A percentile compares a stretch with the other conserved stretches of the same genome.
These are phyloP conservation scores for Candida xiaguanensis DNA, from an alignment of 805 yeast genomes.

Conservation along the genomic window DNA sequence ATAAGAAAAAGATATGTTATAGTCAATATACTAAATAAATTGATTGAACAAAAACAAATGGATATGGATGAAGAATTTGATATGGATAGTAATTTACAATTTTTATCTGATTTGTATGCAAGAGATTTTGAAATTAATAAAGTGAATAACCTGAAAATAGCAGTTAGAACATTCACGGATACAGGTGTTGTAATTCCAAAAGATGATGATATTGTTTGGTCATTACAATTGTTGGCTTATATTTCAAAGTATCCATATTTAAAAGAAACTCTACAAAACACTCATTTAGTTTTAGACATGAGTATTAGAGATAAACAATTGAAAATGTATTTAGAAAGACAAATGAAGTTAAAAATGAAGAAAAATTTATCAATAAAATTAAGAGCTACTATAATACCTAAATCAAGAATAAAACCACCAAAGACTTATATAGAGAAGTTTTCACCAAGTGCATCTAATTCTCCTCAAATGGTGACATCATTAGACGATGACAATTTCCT, in stretches of 20 bases:
- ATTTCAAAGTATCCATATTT: conserved; percentile 85
- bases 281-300: conserved; percentile 71
- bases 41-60: conserved; percentile 32
- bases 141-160: conserved; percentile 26
- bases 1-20: conserved; percentile 34
- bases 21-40: conserved; percentile 32
- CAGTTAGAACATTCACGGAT: conserved; percentile 38
- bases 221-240: conserved; percentile 85
- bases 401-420: conserved; percentile 23
- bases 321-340: conserved; percentile 33
- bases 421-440: conserved; percentile 19
- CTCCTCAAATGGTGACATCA: conserved; percentile 38
- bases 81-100: conserved; percentile 41
- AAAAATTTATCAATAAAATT: conserved; percentile 25
- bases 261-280: conserved; percentile 68
- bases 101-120: conserved; percentile 36
- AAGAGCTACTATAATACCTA: conserved; percentile 32
- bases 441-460: conserved; percentile 32
- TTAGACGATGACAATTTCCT: conserved; percentile 30
- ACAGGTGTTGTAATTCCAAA: conserved; percentile 81
- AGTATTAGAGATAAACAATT: conserved; percentile 41
- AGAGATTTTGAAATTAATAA: conserved; percentile 31
- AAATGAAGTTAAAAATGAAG: conserved; percentile 29
- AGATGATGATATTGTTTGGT: conserved; percentile 93
- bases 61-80: conserved; percentile 34